Base-by-base conservation (phyloP, 140 eudicot genomes). In the Senecio squalidus region DNA sequence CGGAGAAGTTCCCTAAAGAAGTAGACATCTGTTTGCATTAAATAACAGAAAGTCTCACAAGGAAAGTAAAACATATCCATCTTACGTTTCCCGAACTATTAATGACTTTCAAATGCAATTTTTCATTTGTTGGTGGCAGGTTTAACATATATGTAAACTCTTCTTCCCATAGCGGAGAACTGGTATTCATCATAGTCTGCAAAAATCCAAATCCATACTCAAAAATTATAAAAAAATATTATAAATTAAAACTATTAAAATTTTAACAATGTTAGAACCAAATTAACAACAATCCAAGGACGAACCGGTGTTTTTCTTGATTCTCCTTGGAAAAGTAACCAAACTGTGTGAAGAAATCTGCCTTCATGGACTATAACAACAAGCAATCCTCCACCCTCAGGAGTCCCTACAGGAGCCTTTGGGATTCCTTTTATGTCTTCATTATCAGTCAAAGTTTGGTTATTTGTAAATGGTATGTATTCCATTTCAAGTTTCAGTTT, bases 361-460 rank as follows among this genome's bases (percentile, higher is more conserved):
- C 18, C 58, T 25, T 25, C 58, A 52, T 52, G 58, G 58, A 52
- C 11, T 5, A 27, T 52, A 14, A 52, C 34, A 8, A 48, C 31
- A 48, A 22, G 31, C 55, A 48, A 3, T 22, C 55, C 55, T 48
- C 31, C 55, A 23, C 31, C 55, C n/a, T 3, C 2, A 23, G 15
- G 29, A 21, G 29, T 21, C 25, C 25, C 4, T 21, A 4, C 30
- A 22, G 14, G 55, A 22, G 7, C 55, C 30, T 2, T 11, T 3
- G 9, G 55, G 3, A 48, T 4, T 48, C 15, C 55, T 9, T 0
- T 22, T 11, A 6, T 21, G 3, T 1, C 4, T 11, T 23, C 18
- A 8, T 0, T 23, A 4, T 48, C 6, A 23, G 7, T 48, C 6
- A n/a, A 24, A 3, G 9, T 48, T 10, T 22, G 30, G 18, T 9